Conservation (phyloP, 23 red algal genomes). For the Chondrus crispus region DNA sequence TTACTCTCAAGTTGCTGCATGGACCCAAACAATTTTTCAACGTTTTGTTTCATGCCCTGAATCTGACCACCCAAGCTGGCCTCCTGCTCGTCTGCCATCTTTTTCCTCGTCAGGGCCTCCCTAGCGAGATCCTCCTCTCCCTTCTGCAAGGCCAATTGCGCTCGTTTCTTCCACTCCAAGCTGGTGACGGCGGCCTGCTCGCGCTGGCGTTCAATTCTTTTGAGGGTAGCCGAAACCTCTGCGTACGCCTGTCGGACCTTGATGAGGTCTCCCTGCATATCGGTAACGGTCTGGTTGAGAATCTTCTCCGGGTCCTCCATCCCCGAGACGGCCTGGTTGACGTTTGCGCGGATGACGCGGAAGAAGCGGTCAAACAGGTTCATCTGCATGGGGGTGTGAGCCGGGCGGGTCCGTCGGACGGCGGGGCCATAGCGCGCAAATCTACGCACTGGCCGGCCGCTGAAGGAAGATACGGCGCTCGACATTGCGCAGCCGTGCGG, state of each 20-base stretch:
- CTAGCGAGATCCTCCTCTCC: slow-evolving; percentile 94
- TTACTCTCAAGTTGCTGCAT: slow-evolving; percentile 93
- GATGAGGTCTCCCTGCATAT: slow-evolving; percentile 91
- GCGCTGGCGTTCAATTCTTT: slow-evolving; percentile 92
- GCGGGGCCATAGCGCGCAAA: not conserved
- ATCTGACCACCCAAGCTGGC: slow-evolving; percentile 72
- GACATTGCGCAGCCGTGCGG: not conserved
- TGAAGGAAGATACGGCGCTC: not conserved
- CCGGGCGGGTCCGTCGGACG: slow-evolving; percentile 17
- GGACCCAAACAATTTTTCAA: slow-evolving; percentile 84
- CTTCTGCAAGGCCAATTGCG: slow-evolving; percentile 94
- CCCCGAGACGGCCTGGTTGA: slow-evolving; percentile 83
- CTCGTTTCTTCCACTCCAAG: slow-evolving; percentile 92
- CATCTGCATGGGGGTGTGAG: slow-evolving; percentile 59
- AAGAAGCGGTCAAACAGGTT: slow-evolving; percentile 93
- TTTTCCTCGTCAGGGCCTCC: slow-evolving; percentile 87
- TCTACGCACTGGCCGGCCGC: slow-evolving; percentile 23
- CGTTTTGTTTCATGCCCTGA: slow-evolving; percentile 68
- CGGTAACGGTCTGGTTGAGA: slow-evolving; percentile 85
- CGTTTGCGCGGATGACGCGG: slow-evolving; percentile 87
- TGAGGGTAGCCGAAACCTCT: slow-evolving; percentile 88
- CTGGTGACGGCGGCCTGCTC: slow-evolving; percentile 80
- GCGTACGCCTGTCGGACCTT: slow-evolving; percentile 99
- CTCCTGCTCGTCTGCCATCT: slow-evolving; percentile 82
- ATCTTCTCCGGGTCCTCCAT: slow-evolving; percentile 99